phyloP scores from a whole-genome alignment of 345 rosid genomes.

The Eucalyptus grandis region DNA sequence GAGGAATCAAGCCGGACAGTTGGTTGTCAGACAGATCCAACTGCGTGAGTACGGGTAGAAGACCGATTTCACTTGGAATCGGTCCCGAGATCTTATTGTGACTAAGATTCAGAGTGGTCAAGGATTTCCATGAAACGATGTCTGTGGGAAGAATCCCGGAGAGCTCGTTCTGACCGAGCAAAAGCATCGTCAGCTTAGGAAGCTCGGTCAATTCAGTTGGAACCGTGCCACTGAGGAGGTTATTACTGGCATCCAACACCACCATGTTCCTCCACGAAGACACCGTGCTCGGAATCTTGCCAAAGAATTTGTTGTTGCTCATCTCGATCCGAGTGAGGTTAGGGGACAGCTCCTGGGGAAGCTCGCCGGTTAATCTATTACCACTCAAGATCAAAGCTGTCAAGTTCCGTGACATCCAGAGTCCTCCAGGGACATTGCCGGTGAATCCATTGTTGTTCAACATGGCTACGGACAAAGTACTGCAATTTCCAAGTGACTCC shows the following conservation, averaged over 20 bases:
- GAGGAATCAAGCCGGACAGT: background rate
- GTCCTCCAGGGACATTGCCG: background rate
- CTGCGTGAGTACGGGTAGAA: slow-evolving; percentile 8
- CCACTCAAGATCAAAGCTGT: background rate
- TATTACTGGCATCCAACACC: background rate
- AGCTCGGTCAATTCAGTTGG: background rate
- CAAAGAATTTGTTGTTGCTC: slow-evolving; percentile 33
- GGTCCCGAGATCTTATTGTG: slow-evolving; percentile 31
- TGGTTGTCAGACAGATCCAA: slow-evolving; percentile 5
- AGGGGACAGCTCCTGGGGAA: slow-evolving; percentile 18
- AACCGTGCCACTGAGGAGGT: background rate
- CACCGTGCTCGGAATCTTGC: slow-evolving; percentile 11
- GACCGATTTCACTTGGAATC: slow-evolving; percentile 25
- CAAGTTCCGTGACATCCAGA: background rate
- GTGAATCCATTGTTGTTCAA: background rate
- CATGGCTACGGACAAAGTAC: fast-evolving
- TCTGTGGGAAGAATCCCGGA: background rate
- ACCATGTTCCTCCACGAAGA: fast-evolving
- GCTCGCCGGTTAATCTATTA: slow-evolving; percentile 36
- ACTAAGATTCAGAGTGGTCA: slow-evolving; percentile 1
- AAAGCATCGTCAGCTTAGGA: fast-evolving
- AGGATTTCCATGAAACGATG: background rate
- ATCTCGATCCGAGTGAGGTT: slow-evolving; percentile 20
- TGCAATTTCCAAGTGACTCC: background rate
- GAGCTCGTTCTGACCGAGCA: background rate